These are phyloP conservation scores for Tausonia pullulans DNA, from an alignment of 1,284 basidiomycete genomes.

Conservation along the genomic window DNA sequence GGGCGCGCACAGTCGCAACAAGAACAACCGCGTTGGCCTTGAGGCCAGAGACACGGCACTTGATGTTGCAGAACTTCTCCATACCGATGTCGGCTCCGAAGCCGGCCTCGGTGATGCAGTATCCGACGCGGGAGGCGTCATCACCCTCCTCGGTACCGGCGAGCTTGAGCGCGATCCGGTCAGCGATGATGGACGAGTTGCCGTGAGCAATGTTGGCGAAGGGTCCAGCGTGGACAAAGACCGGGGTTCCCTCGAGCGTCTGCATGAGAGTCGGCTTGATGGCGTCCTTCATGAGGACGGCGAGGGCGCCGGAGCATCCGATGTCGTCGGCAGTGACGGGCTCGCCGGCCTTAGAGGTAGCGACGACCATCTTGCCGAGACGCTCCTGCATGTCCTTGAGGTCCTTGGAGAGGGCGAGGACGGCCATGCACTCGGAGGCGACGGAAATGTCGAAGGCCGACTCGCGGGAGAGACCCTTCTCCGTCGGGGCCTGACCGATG, in stretches of 20 bases:
- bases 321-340: slow-evolving; percentile 95
- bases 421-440: slow-evolving; percentile 97
- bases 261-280: slow-evolving; percentile 99
- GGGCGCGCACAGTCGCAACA: slow-evolving; percentile 90
- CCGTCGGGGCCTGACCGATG: slow-evolving; percentile 78
- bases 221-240: slow-evolving; percentile 97
- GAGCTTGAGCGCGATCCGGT: slow-evolving; percentile 90
- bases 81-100: slow-evolving; percentile 99
- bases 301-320: slow-evolving; percentile 88
- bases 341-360: slow-evolving; percentile 82
- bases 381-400: slow-evolving; percentile 84
- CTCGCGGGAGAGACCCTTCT: slow-evolving; percentile 77
- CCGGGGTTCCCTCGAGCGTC: slow-evolving; percentile 94
- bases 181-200: slow-evolving; percentile 96
- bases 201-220: slow-evolving; percentile 99
- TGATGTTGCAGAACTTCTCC: slow-evolving; percentile 99
- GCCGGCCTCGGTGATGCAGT: slow-evolving; percentile 95
- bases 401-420: slow-evolving; percentile 80
- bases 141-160: slow-evolving; percentile 94
- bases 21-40: slow-evolving; percentile 89
- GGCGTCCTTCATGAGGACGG: slow-evolving; percentile 96
- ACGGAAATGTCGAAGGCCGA: slow-evolving; percentile 96
- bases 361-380: slow-evolving; percentile 91
- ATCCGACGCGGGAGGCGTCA: slow-evolving; percentile 65
- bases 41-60: slow-evolving; percentile 87